Evolutionary conservation across 257 asterid genomes (phyloP), one percentile per base, ranked within the genome.

Genomic region (Salvia rosmarinus): DNA sequence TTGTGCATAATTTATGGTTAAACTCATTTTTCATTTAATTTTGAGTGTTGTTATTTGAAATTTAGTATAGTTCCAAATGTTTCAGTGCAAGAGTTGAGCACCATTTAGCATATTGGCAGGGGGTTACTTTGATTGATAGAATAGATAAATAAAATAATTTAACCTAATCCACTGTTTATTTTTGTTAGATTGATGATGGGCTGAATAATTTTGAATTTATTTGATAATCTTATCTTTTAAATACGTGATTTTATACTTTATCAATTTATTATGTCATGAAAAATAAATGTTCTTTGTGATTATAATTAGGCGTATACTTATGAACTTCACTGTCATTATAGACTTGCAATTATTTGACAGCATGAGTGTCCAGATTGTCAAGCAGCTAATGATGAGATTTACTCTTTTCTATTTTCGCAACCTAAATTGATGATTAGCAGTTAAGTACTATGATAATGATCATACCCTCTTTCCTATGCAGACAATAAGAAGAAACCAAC

Each of bases 401-500:
- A 17, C 47, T 57, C 4, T 16, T n/a, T 28, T n/a, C 12, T 62
- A 11, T 37, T 21, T 16, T 25, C 37, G 14, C 8, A 6, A 10
- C 23, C 64, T 43, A 49, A 49, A 68, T 28, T 28, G 6, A 56
- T 11, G 58, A 40, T 39, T 37, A 54, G 39, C 43, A 32, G 35
- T 17, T 67, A 67, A 30, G 63, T 20, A 19, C 1, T 12, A 52
- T n/a, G 12, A 11, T 56, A 56, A n/a, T n/a, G n/a, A n/a, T n/a
- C 40, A 32, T 61, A 11, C 4, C 28, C 50, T 43, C 75, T 58
- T 59, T 59, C 11, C 42, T 12, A 71, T 40, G 5, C 34, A 60
- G 62, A 72, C 23, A 47, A 47, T 5, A 20, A 6, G 28, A 39
- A 13, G 35, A 47, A 64, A 64, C 37, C 78, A 78, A 67, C 78